phyloP scores from a whole-genome alignment of 2,329 filamentous ascomycete genomes.

The Lachnellula cervina region DNA sequence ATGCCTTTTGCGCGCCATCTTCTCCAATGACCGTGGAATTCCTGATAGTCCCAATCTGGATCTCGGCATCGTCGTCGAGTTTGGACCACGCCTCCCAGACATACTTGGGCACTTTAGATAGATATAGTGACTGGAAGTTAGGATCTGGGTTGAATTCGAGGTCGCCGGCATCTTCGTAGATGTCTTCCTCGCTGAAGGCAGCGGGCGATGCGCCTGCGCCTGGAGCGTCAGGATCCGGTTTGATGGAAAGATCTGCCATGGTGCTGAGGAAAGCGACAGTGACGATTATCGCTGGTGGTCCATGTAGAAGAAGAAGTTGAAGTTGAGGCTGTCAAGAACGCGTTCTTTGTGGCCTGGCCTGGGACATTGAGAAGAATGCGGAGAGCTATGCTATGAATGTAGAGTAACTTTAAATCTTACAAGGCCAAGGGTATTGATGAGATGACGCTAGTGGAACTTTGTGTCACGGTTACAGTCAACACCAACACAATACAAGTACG shows the following conservation, averaged over 20 bases:
- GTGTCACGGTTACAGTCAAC: neutral
- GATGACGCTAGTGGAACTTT: slow-evolving; percentile 1
- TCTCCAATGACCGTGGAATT: slow-evolving; percentile 46
- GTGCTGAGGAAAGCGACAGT: slow-evolving; percentile 1
- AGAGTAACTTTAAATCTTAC: neutral
- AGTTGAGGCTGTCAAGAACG: neutral
- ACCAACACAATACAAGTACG: neutral
- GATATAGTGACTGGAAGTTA: slow-evolving; percentile 49
- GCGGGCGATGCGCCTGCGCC: slow-evolving; percentile 38
- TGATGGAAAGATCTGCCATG: slow-evolving; percentile 37
- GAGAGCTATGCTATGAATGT: neutral
- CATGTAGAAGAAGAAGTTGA: slow-evolving; percentile 14
- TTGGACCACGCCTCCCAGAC: slow-evolving; percentile 76
- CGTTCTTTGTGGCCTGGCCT: neutral
- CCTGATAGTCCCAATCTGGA: slow-evolving; percentile 69
- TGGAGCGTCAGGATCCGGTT: slow-evolving; percentile 44
- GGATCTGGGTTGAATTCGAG: slow-evolving; percentile 47
- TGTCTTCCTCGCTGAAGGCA: slow-evolving; percentile 55
- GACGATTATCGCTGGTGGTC: slow-evolving; percentile 15
- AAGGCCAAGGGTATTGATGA: neutral
- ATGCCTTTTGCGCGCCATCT: slow-evolving; percentile 44
- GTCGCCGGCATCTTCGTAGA: slow-evolving; percentile 65
- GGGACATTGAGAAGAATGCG: neutral
- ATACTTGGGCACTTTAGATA: slow-evolving; percentile 73
- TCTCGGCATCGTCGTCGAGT: slow-evolving; percentile 74